phyloP scores from a whole-genome alignment of 257 asterid species.

The Lavandula angustifolia region DNA sequence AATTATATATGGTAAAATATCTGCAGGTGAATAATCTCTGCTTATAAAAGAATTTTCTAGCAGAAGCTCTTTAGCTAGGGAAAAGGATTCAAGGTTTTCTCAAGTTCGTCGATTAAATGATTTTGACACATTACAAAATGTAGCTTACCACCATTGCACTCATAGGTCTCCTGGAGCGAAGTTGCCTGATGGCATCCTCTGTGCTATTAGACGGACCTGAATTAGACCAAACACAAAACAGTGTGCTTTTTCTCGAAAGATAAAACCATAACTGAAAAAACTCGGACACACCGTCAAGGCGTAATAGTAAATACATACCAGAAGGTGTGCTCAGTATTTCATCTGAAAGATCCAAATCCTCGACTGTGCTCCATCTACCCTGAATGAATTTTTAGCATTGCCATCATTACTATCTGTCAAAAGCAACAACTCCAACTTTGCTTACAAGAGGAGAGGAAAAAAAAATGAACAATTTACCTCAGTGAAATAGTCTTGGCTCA shows the following conservation, averaged over 20 bases:
- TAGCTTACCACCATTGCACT: constrained; percentile 72
- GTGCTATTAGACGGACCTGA: constrained; percentile 60
- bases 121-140: background rate
- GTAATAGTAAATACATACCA: constrained; percentile 38
- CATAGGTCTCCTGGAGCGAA: constrained; percentile 77
- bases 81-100: constrained; percentile 7
- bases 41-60: background rate
- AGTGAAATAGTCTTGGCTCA: constrained; percentile 53
- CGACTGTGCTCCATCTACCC: constrained; percentile 67
- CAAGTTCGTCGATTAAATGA: background rate
- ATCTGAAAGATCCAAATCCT: constrained; percentile 57
- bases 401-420: background rate
- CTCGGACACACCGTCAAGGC: constrained; percentile 11
- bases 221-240: constrained; percentile 22
- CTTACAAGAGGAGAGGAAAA: background rate
- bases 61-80: background rate
- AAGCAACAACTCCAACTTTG: background rate
- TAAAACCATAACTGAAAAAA: constrained; percentile 19
- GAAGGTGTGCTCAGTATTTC: constrained; percentile 46
- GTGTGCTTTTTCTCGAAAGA: constrained; percentile 6
- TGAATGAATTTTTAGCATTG: constrained; percentile 30
- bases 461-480: constrained; percentile 47
- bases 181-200: constrained; percentile 79
- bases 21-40: background rate
- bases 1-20: too few relatives aligned